Conservation (phyloP, 2,329 filamentous ascomycete species). For the Pseudocercospora fuligena region DNA sequence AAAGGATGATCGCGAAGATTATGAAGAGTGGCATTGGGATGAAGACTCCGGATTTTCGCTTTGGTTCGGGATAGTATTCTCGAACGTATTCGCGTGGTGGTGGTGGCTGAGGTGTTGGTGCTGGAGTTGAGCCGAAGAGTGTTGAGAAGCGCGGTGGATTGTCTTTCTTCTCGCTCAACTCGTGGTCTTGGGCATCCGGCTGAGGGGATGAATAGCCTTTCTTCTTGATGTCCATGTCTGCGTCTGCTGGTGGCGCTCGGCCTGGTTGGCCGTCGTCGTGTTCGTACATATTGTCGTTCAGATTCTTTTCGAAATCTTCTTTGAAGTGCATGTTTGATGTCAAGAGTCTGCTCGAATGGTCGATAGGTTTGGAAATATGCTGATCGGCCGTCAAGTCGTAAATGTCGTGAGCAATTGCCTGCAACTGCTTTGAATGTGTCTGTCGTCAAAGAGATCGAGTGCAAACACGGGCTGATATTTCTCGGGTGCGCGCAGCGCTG, state of each 20-base stretch:
- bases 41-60: constrained; percentile 38
- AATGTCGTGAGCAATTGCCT: constrained; percentile 27
- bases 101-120: constrained; percentile 30
- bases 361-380: neutral
- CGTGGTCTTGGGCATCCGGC: constrained; percentile 25
- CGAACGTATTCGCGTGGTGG: constrained; percentile 28
- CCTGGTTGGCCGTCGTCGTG: constrained; percentile 25
- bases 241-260: constrained; percentile 27
- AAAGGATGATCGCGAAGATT: constrained; percentile 39
- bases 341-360: neutral
- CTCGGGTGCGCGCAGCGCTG: constrained; percentile 21
- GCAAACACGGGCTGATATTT: constrained; percentile 12
- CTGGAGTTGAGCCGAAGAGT: constrained; percentile 31
- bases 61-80: constrained; percentile 35
- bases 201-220: constrained; percentile 16
- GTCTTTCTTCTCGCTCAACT: constrained; percentile 36
- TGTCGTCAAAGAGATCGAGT: constrained; percentile 14
- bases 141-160: constrained; percentile 41
- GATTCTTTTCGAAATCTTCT: constrained; percentile 38
- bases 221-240: constrained; percentile 26
- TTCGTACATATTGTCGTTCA: constrained; percentile 41
- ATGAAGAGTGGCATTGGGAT: constrained; percentile 41
- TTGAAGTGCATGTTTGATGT: constrained; percentile 35
- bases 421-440: constrained; percentile 22
- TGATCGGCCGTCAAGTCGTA: constrained; percentile 22